Conservation (phyloP, 2,329 filamentous ascomycete genomes). For the Aspergillus bombycis region DNA sequence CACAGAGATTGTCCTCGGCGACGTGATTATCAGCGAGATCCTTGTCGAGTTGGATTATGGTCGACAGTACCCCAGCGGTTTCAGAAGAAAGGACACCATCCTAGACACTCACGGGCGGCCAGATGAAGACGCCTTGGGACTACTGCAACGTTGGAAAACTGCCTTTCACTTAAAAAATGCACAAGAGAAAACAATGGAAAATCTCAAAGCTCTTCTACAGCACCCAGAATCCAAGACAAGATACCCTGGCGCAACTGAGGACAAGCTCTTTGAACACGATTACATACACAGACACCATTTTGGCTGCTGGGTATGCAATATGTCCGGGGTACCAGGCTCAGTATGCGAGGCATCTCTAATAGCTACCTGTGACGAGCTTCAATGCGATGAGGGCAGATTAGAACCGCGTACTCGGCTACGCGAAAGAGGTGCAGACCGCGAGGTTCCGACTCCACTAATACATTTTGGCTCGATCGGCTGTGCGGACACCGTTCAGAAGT, state of each 20-base stretch:
- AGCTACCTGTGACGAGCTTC: constrained; percentile 29
- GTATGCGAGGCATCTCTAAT: background rate
- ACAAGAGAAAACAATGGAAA: background rate
- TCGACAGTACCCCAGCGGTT: constrained; percentile 20
- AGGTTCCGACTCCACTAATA: constrained; percentile 13
- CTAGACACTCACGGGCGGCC: constrained; percentile 31
- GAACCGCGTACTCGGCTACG: background rate
- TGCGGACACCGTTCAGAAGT: constrained; percentile 42
- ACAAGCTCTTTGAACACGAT: background rate
- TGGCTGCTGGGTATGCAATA: background rate
- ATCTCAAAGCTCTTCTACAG: background rate
- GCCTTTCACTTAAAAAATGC: background rate
- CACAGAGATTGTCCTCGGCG: constrained; percentile 20
- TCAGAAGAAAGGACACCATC: constrained; percentile 26
- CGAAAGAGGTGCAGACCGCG: constrained; percentile 11
- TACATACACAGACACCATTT: background rate
- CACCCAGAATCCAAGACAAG: background rate
- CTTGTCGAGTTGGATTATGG: constrained; percentile 31
- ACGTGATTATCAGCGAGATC: constrained; percentile 27
- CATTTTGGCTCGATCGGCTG: constrained; percentile 41
- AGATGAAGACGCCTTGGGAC: constrained; percentile 30
- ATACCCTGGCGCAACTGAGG: background rate
- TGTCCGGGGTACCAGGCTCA: background rate
- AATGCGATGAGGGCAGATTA: constrained; percentile 20
- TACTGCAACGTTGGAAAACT: constrained; percentile 21